Conservation (phyloP, 805 yeast genomes). For the Lipomyces kockii region DNA sequence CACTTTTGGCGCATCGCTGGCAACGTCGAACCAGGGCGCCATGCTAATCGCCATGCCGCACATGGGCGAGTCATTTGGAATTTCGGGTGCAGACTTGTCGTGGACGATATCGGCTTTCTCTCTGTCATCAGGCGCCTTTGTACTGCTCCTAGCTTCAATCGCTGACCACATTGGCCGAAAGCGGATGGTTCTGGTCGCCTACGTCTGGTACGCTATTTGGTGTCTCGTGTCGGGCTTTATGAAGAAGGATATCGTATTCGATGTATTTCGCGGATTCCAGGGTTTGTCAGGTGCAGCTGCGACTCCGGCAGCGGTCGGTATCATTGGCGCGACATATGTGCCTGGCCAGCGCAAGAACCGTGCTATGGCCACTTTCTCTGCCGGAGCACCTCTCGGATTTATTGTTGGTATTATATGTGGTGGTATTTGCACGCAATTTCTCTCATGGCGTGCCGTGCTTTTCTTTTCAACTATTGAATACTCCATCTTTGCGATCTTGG, state of each 20-base stretch:
- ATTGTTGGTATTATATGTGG: slow-evolving; percentile 51
- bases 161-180: slow-evolving; percentile 55
- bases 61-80: slow-evolving; percentile 46
- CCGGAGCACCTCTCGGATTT: slow-evolving; percentile 57
- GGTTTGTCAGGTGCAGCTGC: slow-evolving; percentile 53
- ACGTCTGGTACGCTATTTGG: slow-evolving; percentile 42
- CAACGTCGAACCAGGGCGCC: slow-evolving; percentile 47
- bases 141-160: slow-evolving; percentile 51
- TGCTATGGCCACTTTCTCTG: slow-evolving; percentile 48
- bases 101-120: slow-evolving; percentile 51
- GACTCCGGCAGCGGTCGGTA: slow-evolving; percentile 56
- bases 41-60: slow-evolving; percentile 47
- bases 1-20: slow-evolving; percentile 51
- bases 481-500: slow-evolving; percentile 40
- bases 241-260: slow-evolving; percentile 43
- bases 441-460: slow-evolving; percentile 50
- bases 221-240: slow-evolving; percentile 47
- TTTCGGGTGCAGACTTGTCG: slow-evolving; percentile 50
- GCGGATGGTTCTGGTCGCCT: slow-evolving; percentile 47
- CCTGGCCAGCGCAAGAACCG: slow-evolving; percentile 29
- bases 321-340: slow-evolving; percentile 48
- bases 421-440: slow-evolving; percentile 49
- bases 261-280: slow-evolving; percentile 50
- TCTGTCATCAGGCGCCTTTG: slow-evolving; percentile 51
- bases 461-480: slow-evolving; percentile 51